A percentile compares a stretch with the other conserved stretches of the same genome.
Evolutionary conservation across 1,139 yeast species (phyloP).

Genomic region (Hyphopichia buzzinii): DNA sequence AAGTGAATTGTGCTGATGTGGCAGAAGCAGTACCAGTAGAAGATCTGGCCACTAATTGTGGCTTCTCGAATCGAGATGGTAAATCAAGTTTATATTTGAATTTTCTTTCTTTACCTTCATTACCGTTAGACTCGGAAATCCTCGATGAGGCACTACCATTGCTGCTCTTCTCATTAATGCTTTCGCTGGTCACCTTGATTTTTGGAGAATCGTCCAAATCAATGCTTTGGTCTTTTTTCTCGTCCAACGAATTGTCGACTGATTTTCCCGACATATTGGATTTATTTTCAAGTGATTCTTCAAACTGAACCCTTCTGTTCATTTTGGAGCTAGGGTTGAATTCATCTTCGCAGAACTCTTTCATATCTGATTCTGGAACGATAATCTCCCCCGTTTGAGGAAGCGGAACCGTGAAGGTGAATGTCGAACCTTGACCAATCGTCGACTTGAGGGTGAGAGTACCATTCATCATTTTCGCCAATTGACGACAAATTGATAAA

Average conservation of each 20-base stretch:
- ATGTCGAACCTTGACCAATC: slow-evolving; percentile 77
- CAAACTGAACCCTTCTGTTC: slow-evolving; percentile 40
- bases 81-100: slow-evolving; percentile 4
- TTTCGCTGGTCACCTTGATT: no score
- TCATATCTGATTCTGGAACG: slow-evolving; percentile 38
- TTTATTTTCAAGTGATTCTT: no score
- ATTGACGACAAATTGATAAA: slow-evolving; percentile 84
- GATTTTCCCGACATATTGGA: no score
- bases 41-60: slow-evolving; percentile 44
- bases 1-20: slow-evolving; percentile 17
- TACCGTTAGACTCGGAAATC: background rate
- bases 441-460: slow-evolving; percentile 67
- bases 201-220: background rate
- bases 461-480: slow-evolving; percentile 88
- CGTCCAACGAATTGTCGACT: background rate
- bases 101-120: background rate
- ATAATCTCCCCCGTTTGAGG: slow-evolving; percentile 64
- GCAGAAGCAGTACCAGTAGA: slow-evolving; percentile 61
- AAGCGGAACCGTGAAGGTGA: slow-evolving; percentile 76
- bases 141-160: no score
- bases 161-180: no score
- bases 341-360: slow-evolving; percentile 43
- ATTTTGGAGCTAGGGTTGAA: slow-evolving; percentile 37
- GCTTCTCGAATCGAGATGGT: slow-evolving; percentile 33
- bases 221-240: background rate